Evolutionary conservation across 768 basidiomycete genomes (phyloP).

Genomic region (Russula vinacea): DNA sequence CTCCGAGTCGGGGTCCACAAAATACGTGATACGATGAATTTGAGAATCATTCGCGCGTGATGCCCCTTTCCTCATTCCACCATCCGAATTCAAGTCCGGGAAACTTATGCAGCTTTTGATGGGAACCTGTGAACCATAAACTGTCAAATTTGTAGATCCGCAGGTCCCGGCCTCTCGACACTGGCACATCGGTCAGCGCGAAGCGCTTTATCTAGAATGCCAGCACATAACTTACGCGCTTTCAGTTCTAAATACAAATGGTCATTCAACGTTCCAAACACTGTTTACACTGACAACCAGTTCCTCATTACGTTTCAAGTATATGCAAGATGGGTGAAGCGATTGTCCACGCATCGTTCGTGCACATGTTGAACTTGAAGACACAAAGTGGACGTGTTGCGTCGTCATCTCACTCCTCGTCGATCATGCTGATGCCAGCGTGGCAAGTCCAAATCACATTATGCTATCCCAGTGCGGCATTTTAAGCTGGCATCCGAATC

Average conservation of each 20-base stretch:
- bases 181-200: too few species aligned
- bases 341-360: conserved; percentile 83
- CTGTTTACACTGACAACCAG: conserved; percentile 94
- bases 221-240: too few species aligned
- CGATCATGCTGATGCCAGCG: conserved; percentile 88
- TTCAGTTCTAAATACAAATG: too few species aligned
- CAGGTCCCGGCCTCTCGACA: too few species aligned
- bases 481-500: conserved; percentile 58
- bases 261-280: conserved; percentile 39
- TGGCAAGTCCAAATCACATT: conserved; percentile 49
- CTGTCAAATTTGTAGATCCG: conserved; percentile 98
- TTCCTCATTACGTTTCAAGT: conserved; percentile 89
- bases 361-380: conserved; percentile 74
- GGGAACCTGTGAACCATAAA: conserved; percentile 94
- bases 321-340: conserved; percentile 90
- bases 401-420: conserved; percentile 87
- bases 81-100: conserved; percentile 82
- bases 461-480: not conserved
- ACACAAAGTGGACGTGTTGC: conserved; percentile 86
- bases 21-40: conserved; percentile 41
- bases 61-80: conserved; percentile 96
- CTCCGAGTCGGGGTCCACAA: conserved; percentile 91
- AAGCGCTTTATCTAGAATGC: conserved; percentile 88
- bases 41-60: conserved; percentile 76
- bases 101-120: conserved; percentile 78